phyloP scores from a whole-genome alignment of 139 green algal species.

The Raphidocelis subcapitata region DNA sequence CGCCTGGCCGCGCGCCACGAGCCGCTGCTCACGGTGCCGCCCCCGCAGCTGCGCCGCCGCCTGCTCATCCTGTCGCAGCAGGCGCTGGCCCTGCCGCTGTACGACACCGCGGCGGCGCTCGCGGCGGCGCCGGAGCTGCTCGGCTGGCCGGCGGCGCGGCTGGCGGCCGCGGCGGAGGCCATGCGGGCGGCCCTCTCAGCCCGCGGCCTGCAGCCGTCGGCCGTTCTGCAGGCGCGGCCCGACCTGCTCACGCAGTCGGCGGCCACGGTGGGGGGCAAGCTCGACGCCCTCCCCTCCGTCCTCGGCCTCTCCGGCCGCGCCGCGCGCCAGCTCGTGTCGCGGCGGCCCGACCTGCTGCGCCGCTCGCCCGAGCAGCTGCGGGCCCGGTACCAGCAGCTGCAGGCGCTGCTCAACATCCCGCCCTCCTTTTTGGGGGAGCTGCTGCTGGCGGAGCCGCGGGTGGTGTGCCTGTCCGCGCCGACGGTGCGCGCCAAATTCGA shows the following conservation, averaged over 20 bases:
- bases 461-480: slow-evolving; percentile 23
- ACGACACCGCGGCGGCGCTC: too few species aligned
- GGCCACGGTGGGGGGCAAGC: slow-evolving; percentile 29
- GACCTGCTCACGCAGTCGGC: slow-evolving; percentile 36
- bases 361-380: slow-evolving; percentile 20
- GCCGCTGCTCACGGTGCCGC: too few species aligned
- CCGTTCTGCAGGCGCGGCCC: slow-evolving; percentile 18
- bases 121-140: too few species aligned
- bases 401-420: slow-evolving; percentile 31
- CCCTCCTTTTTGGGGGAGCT: slow-evolving; percentile 39
- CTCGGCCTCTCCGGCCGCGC: slow-evolving; percentile 15
- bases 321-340: slow-evolving; percentile 17
- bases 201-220: slow-evolving; percentile 17
- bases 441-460: slow-evolving; percentile 25
- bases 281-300: slow-evolving; percentile 32
- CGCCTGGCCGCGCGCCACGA: too few species aligned
- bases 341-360: slow-evolving; percentile 34
- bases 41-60: too few species aligned
- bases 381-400: slow-evolving; percentile 10
- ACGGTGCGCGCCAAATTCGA: slow-evolving; percentile 32
- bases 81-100: too few species aligned
- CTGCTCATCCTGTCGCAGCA: too few species aligned
- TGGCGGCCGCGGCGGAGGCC: too few species aligned
- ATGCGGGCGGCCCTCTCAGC: too few species aligned
- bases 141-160: too few species aligned